These are phyloP conservation scores for Colletotrichum nymphaeae DNA, from an alignment of 2,329 filamentous ascomycete species.

Conservation along the genomic window DNA sequence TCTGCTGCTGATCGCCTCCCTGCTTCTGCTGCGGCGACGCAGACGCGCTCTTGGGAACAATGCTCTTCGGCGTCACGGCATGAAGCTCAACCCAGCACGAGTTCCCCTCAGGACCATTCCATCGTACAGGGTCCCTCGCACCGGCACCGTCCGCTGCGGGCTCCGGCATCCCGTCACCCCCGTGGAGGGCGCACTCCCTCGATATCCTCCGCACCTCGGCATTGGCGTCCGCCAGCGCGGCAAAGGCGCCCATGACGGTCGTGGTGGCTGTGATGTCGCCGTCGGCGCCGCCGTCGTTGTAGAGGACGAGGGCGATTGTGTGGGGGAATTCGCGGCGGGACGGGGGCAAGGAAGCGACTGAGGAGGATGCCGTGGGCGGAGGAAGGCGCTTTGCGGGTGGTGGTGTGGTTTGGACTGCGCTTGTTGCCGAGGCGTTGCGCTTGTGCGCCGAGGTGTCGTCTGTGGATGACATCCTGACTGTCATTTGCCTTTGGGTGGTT, in stretches of 20 bases:
- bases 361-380: conserved; percentile 39
- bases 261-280: conserved; percentile 25
- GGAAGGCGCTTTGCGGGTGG: conserved; percentile 58
- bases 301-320: conserved; percentile 47
- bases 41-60: conserved; percentile 18
- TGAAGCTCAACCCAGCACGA: conserved; percentile 52
- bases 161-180: conserved; percentile 28
- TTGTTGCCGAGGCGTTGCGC: conserved; percentile 31
- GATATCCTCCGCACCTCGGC: conserved; percentile 45
- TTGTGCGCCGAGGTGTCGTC: conserved; percentile 28
- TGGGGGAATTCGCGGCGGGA: conserved; percentile 31
- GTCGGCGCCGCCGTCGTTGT: conserved; percentile 41
- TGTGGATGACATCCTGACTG: conserved; percentile 19
- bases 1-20: conserved; percentile 15
- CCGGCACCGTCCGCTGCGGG: not conserved
- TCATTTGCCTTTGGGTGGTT: conserved; percentile 1
- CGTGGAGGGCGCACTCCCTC: conserved; percentile 33
- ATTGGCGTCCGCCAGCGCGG: conserved; percentile 50
- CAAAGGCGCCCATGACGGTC: conserved; percentile 46
- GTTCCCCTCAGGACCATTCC: conserved; percentile 49
- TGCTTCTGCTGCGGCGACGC: conserved; percentile 19
- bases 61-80: conserved; percentile 39
- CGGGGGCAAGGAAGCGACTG: conserved; percentile 23
- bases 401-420: conserved; percentile 48
- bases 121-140: conserved; percentile 48